A percentile compares a stretch with the other conserved stretches of the same genome.
Evolutionary conservation across 116 monocot species (phyloP).

Genomic region (Zostera marina): DNA sequence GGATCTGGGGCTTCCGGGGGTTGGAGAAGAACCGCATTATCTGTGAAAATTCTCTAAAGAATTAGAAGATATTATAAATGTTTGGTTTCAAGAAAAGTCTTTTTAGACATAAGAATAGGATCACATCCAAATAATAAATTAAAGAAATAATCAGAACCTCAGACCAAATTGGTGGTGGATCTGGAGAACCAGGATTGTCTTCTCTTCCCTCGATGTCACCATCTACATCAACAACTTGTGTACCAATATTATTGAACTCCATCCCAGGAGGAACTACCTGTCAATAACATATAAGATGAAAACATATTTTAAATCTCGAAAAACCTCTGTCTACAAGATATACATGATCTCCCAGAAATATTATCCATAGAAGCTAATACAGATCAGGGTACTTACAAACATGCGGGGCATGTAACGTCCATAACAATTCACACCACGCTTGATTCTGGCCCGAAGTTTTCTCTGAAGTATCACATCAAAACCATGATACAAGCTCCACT

Average conservation of each 20-base stretch:
- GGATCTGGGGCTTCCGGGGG: conserved; percentile 98
- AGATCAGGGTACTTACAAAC: conserved; percentile 39
- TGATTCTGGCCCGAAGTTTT: conserved; percentile 84
- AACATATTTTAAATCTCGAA: background rate
- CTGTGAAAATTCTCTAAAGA: conserved; percentile 15
- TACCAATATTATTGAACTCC: conserved; percentile 71
- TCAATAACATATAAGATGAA: background rate
- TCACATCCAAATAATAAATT: background rate
- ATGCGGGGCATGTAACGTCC: conserved; percentile 94
- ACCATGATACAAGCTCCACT: conserved; percentile 94
- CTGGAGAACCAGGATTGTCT: conserved; percentile 44
- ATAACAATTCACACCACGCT: conserved; percentile 83
- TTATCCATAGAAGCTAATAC: no score
- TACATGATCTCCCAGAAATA: background rate
- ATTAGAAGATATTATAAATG: conserved; percentile 1
- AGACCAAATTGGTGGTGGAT: conserved; percentile 84
- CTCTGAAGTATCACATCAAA: conserved; percentile 83
- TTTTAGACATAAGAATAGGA: background rate
- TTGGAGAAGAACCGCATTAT: conserved; percentile 96
- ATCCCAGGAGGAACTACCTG: conserved; percentile 97
- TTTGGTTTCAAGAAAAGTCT: background rate
- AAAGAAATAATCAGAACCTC: conserved; percentile 29
- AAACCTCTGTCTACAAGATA: background rate
- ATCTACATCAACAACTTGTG: conserved; percentile 51
- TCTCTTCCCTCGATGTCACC: conserved; percentile 56